These are phyloP conservation scores for Botrytis byssoidea DNA, from an alignment of 2,329 filamentous ascomycete genomes.

Conservation along the genomic window DNA sequence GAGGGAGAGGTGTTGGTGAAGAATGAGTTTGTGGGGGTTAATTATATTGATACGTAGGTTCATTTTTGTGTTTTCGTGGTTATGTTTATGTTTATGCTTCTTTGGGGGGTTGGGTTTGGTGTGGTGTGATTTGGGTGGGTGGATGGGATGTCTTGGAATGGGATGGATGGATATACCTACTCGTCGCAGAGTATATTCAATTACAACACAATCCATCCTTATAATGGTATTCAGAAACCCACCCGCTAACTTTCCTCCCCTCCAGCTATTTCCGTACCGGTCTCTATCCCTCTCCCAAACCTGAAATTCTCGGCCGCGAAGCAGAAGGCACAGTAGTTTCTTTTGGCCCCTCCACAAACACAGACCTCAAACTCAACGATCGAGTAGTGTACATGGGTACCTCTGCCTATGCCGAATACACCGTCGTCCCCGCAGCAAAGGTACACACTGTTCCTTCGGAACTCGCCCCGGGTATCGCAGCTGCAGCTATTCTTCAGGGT, in stretches of 20 bases:
- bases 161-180: not conserved
- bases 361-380: slow-evolving; percentile 61
- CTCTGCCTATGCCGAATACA: slow-evolving; percentile 57
- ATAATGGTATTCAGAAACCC: not conserved
- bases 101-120: not conserved
- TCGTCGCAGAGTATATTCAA: not conserved
- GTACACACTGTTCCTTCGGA: slow-evolving; percentile 63
- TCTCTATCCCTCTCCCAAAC: slow-evolving; percentile 70
- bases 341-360: slow-evolving; percentile 51
- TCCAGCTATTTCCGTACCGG: slow-evolving; percentile 81
- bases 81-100: too few species aligned
- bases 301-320: slow-evolving; percentile 78
- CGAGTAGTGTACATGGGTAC: slow-evolving; percentile 67
- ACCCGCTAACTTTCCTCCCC: not conserved
- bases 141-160: not conserved
- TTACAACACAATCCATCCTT: not conserved
- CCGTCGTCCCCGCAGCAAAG: slow-evolving; percentile 51
- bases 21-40: slow-evolving; percentile 78
- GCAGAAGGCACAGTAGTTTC: slow-evolving; percentile 69
- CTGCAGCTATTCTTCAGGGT: slow-evolving; percentile 72
- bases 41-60: slow-evolving; percentile 77
- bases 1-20: slow-evolving; percentile 74
- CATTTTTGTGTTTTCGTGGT: not conserved
- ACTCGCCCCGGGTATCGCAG: slow-evolving; percentile 60
- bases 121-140: not conserved